phyloP scores from a whole-genome alignment of 2,329 filamentous ascomycete genomes.

The Monilinia fructicola region DNA sequence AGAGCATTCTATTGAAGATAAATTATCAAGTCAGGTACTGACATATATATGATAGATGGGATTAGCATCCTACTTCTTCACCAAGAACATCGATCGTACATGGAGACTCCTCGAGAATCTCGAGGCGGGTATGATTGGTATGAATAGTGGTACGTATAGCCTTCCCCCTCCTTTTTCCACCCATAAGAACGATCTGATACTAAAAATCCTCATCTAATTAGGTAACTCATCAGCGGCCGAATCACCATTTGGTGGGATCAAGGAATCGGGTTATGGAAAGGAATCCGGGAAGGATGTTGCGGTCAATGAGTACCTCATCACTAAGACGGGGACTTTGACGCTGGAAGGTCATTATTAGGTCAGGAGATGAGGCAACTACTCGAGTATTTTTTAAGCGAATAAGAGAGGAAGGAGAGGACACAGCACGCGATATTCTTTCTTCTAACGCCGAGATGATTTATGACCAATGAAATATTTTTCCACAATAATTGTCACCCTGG shows the following conservation, averaged over 20 bases:
- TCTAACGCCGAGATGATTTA: too few relatives aligned
- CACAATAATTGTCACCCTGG: too few relatives aligned
- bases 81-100: constrained; percentile 64
- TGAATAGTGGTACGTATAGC: constrained; percentile 55
- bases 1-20: too few relatives aligned
- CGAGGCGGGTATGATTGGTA: constrained; percentile 68
- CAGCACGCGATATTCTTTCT: too few relatives aligned
- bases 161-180: neutral
- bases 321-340: constrained; percentile 65
- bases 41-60: constrained; percentile 49
- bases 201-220: constrained; percentile 30
- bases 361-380: neutral
- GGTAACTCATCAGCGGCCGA: constrained; percentile 66
- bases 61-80: constrained; percentile 66
- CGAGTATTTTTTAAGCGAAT: too few relatives aligned
- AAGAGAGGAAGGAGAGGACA: too few relatives aligned
- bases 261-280: constrained; percentile 67
- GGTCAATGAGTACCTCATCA: constrained; percentile 60
- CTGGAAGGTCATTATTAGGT: constrained; percentile 53
- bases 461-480: too few relatives aligned
- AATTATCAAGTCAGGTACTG: constrained; percentile 2
- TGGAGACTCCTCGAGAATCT: constrained; percentile 67
- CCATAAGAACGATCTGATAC: neutral
- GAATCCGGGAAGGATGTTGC: constrained; percentile 67
- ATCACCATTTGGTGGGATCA: constrained; percentile 66